These are phyloP conservation scores for Entomortierella lignicola DNA, from an alignment of 192 early-diverging fungal genomes.

Conservation along the genomic window DNA sequence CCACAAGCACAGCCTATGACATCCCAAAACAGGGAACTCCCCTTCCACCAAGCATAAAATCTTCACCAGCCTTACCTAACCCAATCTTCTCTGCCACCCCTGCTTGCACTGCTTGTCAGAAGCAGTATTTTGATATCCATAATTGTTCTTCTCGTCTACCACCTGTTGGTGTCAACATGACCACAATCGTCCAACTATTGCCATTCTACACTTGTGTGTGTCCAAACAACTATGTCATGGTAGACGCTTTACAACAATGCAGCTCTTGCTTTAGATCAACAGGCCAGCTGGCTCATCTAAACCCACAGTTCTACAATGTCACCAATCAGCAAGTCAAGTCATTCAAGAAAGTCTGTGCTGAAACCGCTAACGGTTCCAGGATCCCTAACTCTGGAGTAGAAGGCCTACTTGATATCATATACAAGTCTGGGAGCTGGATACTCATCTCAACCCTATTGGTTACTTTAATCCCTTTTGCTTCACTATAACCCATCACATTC, in stretches of 20 bases:
- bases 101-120: slow-evolving; percentile 35
- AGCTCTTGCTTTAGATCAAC: slow-evolving; percentile 44
- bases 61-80: slow-evolving; percentile 12
- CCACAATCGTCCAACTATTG: slow-evolving; percentile 23
- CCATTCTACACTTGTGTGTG: slow-evolving; percentile 36
- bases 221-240: neutral
- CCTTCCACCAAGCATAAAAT: neutral
- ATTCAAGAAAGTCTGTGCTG: slow-evolving; percentile 22
- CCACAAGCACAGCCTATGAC: neutral
- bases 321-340: slow-evolving; percentile 26
- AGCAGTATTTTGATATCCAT: slow-evolving; percentile 11
- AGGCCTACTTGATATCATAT: neutral
- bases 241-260: slow-evolving; percentile 21
- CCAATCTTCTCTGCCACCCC: slow-evolving; percentile 43
- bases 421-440: slow-evolving; percentile 9
- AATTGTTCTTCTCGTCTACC: slow-evolving; percentile 32
- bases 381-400: slow-evolving; percentile 2
- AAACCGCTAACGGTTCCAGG: slow-evolving; percentile 18
- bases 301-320: slow-evolving; percentile 20
- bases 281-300: slow-evolving; percentile 18
- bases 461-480: neutral
- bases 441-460: neutral
- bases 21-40: neutral
- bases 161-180: slow-evolving; percentile 25
- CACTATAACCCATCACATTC: neutral